Evolutionary conservation across 2,329 filamentous ascomycete species (phyloP).

Genomic region (Didymella keratinophila): DNA sequence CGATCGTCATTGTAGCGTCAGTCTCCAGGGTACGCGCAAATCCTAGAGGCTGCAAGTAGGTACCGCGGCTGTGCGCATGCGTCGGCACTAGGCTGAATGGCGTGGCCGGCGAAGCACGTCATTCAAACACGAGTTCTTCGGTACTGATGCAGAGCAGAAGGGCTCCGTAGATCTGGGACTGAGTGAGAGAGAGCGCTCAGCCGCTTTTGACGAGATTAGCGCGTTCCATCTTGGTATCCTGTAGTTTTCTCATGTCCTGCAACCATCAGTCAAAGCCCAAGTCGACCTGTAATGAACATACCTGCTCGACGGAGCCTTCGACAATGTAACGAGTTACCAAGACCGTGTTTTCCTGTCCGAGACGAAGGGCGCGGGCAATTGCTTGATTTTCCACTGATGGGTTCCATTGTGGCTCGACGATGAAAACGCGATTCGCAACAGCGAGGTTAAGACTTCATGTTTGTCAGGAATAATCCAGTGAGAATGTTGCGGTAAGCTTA

Average conservation of each 20-base stretch:
- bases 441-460: conserved; percentile 57
- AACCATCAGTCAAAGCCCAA: too few species aligned
- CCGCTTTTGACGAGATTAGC: not conserved
- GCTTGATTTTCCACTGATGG: conserved; percentile 62
- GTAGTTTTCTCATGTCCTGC: not conserved
- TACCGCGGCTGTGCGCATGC: not conserved
- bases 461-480: not conserved
- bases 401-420: conserved; percentile 65
- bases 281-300: not conserved
- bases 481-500: conserved; percentile 30
- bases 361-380: conserved; percentile 57
- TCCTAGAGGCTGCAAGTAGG: too few species aligned
- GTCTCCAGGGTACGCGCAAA: too few species aligned
- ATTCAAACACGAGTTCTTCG: not conserved
- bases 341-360: conserved; percentile 57
- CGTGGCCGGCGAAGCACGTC: not conserved
- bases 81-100: not conserved
- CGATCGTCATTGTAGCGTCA: too few species aligned
- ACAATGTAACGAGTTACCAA: conserved; percentile 58
- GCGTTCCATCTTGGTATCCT: not conserved
- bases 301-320: conserved; percentile 15
- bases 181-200: not conserved
- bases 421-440: conserved; percentile 58
- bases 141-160: too few species aligned
- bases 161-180: too few species aligned